Conservation (phyloP, 257 asterid species). For the Capsicum rhomboideum region DNA sequence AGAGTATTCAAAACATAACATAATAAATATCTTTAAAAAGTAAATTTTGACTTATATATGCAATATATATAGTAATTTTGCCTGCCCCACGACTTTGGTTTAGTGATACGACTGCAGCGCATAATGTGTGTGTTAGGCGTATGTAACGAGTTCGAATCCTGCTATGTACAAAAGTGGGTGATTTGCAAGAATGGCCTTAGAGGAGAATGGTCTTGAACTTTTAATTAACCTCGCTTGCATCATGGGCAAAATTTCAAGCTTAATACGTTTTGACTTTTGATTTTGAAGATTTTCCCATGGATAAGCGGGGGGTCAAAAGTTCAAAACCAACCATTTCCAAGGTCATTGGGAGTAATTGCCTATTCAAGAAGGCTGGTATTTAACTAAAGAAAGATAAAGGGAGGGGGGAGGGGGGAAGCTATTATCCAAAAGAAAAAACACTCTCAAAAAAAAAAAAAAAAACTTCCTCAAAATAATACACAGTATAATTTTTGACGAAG, state of each 20-base stretch:
- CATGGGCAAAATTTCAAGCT: not conserved
- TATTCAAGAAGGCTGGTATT: not conserved
- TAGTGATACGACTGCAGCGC: not conserved
- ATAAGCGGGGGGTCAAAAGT: not conserved
- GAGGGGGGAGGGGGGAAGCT: not conserved
- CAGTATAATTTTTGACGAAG: not conserved
- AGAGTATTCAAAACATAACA: not conserved
- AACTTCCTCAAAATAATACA: not conserved
- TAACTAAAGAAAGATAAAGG: not conserved
- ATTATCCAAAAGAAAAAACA: not conserved
- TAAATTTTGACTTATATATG: not conserved
- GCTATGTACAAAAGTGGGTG: not conserved
- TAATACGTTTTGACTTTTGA: not conserved
- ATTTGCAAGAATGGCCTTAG: not conserved
- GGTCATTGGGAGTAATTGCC: not conserved
- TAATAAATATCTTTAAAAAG: not conserved
- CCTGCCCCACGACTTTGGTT: not conserved
- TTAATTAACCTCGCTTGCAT: fast-evolving
- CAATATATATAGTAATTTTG: not conserved
- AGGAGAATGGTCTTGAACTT: not conserved
- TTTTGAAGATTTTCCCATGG: not conserved
- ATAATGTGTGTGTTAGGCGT: not conserved
- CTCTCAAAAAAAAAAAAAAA: not conserved
- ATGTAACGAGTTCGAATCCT: not conserved
- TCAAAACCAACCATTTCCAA: not conserved